Base-by-base conservation (phyloP, 805 yeast genomes). In the Sugiyamaella qingdaonensis region DNA sequence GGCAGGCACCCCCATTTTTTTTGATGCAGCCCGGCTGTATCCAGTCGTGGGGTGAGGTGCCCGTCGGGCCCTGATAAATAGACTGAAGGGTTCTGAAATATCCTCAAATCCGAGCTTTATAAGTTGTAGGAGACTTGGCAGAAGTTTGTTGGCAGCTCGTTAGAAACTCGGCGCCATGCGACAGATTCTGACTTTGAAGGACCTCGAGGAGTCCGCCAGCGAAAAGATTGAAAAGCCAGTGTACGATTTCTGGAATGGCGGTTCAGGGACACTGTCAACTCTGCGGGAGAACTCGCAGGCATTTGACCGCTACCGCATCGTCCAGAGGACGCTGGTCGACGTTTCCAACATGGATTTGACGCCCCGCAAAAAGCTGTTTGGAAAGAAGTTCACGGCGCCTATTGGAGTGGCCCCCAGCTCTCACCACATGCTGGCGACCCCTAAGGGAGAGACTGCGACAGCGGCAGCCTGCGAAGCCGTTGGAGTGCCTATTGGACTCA, bases 401-500 rank as follows among this genome's bases (percentile, higher is more conserved):
- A 54, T 68, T 31, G 72, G 71, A 29, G 53, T 69, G 27, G 67
- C 72, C 7, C 71, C 72, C 10, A 60, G 68, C 32, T 72, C 73
- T 1, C 62, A 61, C 48, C 66, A 66, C 43, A 54, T 53, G 33
- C 59, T 65, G 47, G 71, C 70, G 1, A 58, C 56, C 41, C 60
- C 60, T 37, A 56, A 52, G 18, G 73, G 70, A 2, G 73, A 69
- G 52, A 50, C 54, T 5, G 70, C 65, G 8, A 66, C 70, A 5
- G 66, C 66, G 5, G 57, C 54, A 18, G 70, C 69, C 1, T 69
- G 70, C 49, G 55, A 58, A 36, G 48, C 53, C 10, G 48, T 45
- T 32, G 58, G 61, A 51, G 54, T 61, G 52, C 66, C 67, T 19
- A 65, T 65, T 68, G 64, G 62, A 1, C 54, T 65, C 41, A 56